Conservation (phyloP, 306 rosid species). For the Bauhinia variegata region DNA sequence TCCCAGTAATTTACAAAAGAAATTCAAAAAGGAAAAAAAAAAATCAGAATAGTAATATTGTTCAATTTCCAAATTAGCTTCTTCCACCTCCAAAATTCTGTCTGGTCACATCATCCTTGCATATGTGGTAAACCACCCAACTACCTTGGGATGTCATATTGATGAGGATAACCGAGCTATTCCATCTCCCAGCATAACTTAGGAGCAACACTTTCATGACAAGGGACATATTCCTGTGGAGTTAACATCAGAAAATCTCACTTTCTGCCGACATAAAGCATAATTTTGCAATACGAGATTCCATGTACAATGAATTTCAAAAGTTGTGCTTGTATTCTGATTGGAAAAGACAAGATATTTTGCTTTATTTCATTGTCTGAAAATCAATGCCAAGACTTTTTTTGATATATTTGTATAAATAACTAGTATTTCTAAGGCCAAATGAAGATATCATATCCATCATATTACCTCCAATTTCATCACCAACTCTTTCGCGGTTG, state of each 20-base stretch:
- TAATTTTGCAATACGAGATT: not conserved
- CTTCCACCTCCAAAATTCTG: constrained; percentile 64
- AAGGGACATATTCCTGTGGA: constrained; percentile 83
- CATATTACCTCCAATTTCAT: constrained; percentile 86
- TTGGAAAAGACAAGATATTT: not conserved
- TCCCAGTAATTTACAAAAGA: constrained; percentile 64
- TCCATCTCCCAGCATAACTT: constrained; percentile 89
- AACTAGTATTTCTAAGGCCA: not conserved
- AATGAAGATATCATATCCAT: constrained; percentile 1
- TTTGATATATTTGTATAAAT: not conserved
- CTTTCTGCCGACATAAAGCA: not conserved
- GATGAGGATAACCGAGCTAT: constrained; percentile 70
- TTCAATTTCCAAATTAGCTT: constrained; percentile 43
- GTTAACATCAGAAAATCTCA: constrained; percentile 8
- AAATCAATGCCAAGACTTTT: not conserved
- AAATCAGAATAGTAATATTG: constrained; percentile 40
- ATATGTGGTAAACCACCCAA: constrained; percentile 34
- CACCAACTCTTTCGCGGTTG: constrained; percentile 85
- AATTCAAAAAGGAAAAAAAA: constrained; percentile 25
- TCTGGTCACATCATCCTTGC: constrained; percentile 40
- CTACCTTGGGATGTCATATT: constrained; percentile 72
- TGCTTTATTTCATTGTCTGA: not conserved
- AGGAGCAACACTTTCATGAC: constrained; percentile 93
- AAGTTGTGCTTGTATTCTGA: not conserved
- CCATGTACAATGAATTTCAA: not conserved